Evolutionary conservation across 2,329 filamentous ascomycete genomes (phyloP), one percentile per base, ranked within the genome.

Genomic region (Colletotrichum cuscutae): DNA sequence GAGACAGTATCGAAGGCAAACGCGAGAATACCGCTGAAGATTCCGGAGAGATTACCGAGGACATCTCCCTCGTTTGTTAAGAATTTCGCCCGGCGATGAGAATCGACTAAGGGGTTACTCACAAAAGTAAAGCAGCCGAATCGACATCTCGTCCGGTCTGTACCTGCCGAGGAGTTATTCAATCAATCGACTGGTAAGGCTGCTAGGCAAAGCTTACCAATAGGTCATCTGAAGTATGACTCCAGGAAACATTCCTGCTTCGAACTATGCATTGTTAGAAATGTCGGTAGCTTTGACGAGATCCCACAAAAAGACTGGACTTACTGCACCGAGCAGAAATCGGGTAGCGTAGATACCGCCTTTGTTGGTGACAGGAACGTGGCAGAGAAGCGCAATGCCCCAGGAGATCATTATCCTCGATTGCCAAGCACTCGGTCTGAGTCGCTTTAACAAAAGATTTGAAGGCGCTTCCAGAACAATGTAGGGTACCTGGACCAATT

Each of bases 101-200:
- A 37, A 13, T 1, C 5, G 24, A 3, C 26, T 1, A 3, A 12
- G 11, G 9, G 75, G 76, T 1, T 71, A 75, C 81, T 62, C 75
- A 85, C 84, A 86, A 68, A 86, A 86, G 69, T 85, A 86, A 4
- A 86, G 76, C 0, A 87, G 75, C 9, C 85, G 81, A 2, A 84
- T 77, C 15, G 83, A 82, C 81, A 87, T 84, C 71, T 87, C 85
- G 65, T 87, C 85, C 0, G 84, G 83, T 5, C 85, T 79, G 70
- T 87, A 87, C 42, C 42, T 46, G 13, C n/a, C 13, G 4, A n/a
- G 5, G 7, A 1, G 42, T 46, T 19, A 46, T 19, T 19, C 42
- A n/a, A n/a, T 19, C 15, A 15, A 15, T 46, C 15, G 0, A 15
- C 7, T 46, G 42, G 42, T 15, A 6, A 6, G n/a, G 42, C 15